Conservation (phyloP, 306 rosid species). For the Quercus aquifolioides region DNA sequence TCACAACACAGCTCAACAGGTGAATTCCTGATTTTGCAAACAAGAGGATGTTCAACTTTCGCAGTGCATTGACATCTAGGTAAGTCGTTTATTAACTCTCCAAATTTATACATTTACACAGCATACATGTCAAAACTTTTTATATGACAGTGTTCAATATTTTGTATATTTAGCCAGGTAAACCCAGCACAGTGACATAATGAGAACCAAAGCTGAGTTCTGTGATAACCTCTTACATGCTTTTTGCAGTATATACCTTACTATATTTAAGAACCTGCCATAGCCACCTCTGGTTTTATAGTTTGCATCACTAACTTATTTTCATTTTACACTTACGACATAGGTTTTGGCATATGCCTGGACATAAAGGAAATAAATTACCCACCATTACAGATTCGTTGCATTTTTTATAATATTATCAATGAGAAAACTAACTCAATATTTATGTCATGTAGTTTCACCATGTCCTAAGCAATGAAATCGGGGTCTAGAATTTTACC, state of each 20-base stretch:
- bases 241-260: too few species aligned
- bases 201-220: too few species aligned
- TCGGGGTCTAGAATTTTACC: neutral
- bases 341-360: neutral
- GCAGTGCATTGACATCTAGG: neutral
- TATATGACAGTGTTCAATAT: too few species aligned
- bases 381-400: neutral
- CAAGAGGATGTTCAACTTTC: neutral
- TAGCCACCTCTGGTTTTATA: neutral
- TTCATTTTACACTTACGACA: neutral
- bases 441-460: too few species aligned
- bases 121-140: too few species aligned
- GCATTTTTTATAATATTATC: neutral
- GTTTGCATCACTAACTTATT: neutral
- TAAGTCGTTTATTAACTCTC: neutral
- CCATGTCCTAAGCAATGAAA: too few species aligned
- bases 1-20: conserved; percentile 1
- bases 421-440: neutral
- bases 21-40: neutral
- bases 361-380: neutral
- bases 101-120: neutral
- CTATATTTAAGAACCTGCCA: too few species aligned
- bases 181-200: too few species aligned
- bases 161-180: too few species aligned
- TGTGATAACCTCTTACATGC: too few species aligned